These are phyloP conservation scores for Dactylellina sp. DNA, from an alignment of 2,329 filamentous ascomycete genomes.

Conservation along the genomic window DNA sequence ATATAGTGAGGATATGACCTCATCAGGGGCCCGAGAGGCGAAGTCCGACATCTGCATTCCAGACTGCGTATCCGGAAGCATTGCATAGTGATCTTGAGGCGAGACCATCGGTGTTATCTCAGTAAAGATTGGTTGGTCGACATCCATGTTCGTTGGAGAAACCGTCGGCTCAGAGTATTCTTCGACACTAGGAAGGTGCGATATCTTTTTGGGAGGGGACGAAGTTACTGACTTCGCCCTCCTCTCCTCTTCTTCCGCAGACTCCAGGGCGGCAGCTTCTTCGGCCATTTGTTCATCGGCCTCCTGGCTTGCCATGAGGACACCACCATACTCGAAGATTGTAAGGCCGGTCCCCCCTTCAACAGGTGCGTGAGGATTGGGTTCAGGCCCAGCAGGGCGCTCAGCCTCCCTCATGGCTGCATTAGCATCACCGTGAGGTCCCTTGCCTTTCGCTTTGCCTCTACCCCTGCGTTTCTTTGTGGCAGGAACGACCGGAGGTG, in stretches of 20 bases:
- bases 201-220: constrained; percentile 19
- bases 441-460: constrained; percentile 52
- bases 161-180: constrained; percentile 38
- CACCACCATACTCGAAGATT: constrained; percentile 56
- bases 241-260: constrained; percentile 27
- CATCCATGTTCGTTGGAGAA: constrained; percentile 29
- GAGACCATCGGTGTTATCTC: constrained; percentile 44
- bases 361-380: constrained; percentile 44
- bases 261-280: constrained; percentile 40
- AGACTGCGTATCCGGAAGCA: constrained; percentile 46
- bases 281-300: constrained; percentile 54
- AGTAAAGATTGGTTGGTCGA: constrained; percentile 44
- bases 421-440: constrained; percentile 40
- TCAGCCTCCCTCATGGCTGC: constrained; percentile 52
- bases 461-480: constrained; percentile 55
- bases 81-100: constrained; percentile 38
- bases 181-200: constrained; percentile 34
- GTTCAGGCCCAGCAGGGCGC: constrained; percentile 48
- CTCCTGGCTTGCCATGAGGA: constrained; percentile 50
- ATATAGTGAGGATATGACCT: constrained; percentile 45
- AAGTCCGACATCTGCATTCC: constrained; percentile 54
- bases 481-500: constrained; percentile 54
- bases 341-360: constrained; percentile 54
- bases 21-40: constrained; percentile 41
- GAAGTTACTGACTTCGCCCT: constrained; percentile 22